Conservation (phyloP, 768 basidiomycete genomes). For the Chlorophyllum brunneum region DNA sequence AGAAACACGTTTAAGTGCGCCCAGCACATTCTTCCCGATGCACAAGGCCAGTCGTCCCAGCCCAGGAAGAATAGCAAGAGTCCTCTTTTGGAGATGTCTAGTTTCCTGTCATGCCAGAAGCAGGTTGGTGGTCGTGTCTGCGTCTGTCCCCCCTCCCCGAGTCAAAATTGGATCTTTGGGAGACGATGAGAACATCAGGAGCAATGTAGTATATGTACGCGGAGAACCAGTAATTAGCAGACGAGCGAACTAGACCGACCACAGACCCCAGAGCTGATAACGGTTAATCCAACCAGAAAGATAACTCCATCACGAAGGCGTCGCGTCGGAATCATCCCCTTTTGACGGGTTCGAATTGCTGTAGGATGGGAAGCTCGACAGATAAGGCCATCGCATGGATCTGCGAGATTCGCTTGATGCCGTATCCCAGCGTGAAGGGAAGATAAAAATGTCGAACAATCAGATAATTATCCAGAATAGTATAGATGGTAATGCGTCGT, state of each 20-base stretch:
- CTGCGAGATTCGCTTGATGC: neutral
- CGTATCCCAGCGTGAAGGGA: neutral
- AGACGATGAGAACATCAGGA: neutral
- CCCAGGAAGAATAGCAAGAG: conserved; percentile 24
- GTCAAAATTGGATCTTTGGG: neutral
- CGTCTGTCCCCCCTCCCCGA: neutral
- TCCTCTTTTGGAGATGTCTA: conserved; percentile 31
- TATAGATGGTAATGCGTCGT: neutral
- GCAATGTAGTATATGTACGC: neutral
- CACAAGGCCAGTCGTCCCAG: conserved; percentile 17
- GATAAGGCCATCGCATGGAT: neutral
- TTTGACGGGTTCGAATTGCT: too few relatives aligned
- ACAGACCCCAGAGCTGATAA: neutral
- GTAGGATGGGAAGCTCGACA: neutral
- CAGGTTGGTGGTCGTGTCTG: conserved; percentile 17
- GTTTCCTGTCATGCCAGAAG: conserved; percentile 48
- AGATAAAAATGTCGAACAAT: too few relatives aligned
- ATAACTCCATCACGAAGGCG: neutral
- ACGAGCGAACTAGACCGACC: neutral
- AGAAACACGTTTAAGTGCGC: conserved; percentile 36
- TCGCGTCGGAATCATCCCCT: neutral
- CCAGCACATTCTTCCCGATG: conserved; percentile 26
- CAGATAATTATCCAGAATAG: neutral
- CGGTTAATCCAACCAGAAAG: too few relatives aligned
- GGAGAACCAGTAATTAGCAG: neutral